A percentile compares a stretch with the other conserved stretches of the same genome.
These are phyloP conservation scores for Cytospora piceicola DNA, from an alignment of 2,329 filamentous ascomycete genomes.

Conservation along the genomic window DNA sequence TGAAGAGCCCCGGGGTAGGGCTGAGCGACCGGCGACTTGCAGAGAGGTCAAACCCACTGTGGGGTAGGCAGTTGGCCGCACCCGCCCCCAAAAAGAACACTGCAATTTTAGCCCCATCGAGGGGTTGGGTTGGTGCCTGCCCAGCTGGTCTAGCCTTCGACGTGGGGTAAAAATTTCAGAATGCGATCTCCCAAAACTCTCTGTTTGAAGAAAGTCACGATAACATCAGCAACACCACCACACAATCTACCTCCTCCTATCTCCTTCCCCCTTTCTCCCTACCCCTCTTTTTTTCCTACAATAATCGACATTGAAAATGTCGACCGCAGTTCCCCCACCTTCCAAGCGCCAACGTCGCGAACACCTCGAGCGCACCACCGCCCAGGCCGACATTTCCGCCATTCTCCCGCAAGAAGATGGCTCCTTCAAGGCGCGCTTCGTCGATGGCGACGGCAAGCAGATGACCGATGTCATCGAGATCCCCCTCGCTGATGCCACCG, in stretches of 20 bases:
- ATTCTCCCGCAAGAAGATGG: slow-evolving; percentile 71
- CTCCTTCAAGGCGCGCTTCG: slow-evolving; percentile 83
- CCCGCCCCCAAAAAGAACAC: neutral
- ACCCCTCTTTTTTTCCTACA: neutral
- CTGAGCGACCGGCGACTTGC: too few relatives aligned
- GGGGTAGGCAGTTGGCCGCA: too few relatives aligned
- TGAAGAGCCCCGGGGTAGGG: too few relatives aligned
- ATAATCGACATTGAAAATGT: slow-evolving; percentile 34
- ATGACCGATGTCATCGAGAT: slow-evolving; percentile 72
- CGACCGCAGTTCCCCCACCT: slow-evolving; percentile 42
- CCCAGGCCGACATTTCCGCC: slow-evolving; percentile 75
- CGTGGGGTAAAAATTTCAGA: slow-evolving; percentile 2
- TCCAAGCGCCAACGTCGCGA: slow-evolving; percentile 81
- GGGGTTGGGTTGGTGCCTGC: neutral
- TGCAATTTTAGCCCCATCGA: neutral
- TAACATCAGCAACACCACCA: neutral
- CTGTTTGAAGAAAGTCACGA: neutral
- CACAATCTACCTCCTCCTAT: neutral
- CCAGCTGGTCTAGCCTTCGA: neutral
- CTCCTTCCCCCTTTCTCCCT: too few relatives aligned
- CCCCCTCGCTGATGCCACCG: slow-evolving; percentile 80
- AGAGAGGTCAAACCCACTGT: too few relatives aligned
- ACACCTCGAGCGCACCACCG: slow-evolving; percentile 68
- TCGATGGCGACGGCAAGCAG: slow-evolving; percentile 78
- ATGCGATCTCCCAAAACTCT: slow-evolving; percentile 7